These are phyloP conservation scores for Cystobasidium slooffiae DNA, from an alignment of 1,284 basidiomycete genomes.

Conservation along the genomic window DNA sequence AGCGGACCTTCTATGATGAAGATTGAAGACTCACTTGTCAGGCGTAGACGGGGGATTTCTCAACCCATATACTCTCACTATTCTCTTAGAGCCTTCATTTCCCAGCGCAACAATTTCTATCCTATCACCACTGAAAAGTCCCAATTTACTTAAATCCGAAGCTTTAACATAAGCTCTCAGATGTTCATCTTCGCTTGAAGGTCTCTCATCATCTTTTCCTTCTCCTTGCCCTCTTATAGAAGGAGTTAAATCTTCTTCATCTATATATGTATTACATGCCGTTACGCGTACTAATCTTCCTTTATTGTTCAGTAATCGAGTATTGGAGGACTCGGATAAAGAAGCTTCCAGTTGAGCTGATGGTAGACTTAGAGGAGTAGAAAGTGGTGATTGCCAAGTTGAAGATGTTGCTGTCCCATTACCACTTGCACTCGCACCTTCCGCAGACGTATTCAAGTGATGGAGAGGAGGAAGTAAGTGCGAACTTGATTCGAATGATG, in stretches of 20 bases:
- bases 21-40: slow-evolving; percentile 23
- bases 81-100: slow-evolving; percentile 15
- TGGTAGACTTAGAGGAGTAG: slow-evolving; percentile 11
- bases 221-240: neutral
- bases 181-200: slow-evolving; percentile 43
- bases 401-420: neutral
- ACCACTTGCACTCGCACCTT: neutral
- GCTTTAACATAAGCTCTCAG: slow-evolving; percentile 63
- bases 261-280: slow-evolving; percentile 12
- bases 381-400: slow-evolving; percentile 28
- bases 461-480: neutral
- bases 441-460: neutral
- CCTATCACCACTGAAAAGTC: slow-evolving; percentile 85
- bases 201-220: no score
- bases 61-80: slow-evolving; percentile 17
- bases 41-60: neutral
- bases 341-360: slow-evolving; percentile 22
- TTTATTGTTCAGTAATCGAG: neutral
- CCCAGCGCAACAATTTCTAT: slow-evolving; percentile 59
- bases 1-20: neutral
- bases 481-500: neutral
- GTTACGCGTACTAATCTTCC: slow-evolving; percentile 9
- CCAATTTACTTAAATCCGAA: slow-evolving; percentile 70
- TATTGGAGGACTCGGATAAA: slow-evolving; percentile 4
- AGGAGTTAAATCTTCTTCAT: slow-evolving; percentile 18